Evolutionary conservation across 352 stramenopile genomes (phyloP).

Genomic region (Pythium utonaiense): DNA sequence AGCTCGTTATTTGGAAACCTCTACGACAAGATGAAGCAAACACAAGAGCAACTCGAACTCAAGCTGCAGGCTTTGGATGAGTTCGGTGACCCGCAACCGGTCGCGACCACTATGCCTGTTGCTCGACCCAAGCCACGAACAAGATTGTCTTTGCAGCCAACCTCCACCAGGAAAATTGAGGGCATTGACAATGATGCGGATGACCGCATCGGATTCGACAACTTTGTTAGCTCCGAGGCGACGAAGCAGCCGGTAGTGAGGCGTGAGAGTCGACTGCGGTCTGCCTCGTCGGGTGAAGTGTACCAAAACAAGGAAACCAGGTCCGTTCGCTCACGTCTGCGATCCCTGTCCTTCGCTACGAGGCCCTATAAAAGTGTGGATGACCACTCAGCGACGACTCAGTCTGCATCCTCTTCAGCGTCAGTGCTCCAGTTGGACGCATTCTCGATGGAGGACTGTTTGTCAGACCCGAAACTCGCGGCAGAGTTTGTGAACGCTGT

Average conservation of each 20-base stretch:
- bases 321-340: constrained; percentile 7
- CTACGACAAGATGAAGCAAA: constrained; percentile 26
- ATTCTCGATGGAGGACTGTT: constrained; percentile 34
- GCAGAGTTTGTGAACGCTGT: constrained; percentile 40
- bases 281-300: constrained; percentile 13
- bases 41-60: constrained; percentile 19
- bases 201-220: constrained; percentile 27
- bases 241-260: neutral
- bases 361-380: neutral
- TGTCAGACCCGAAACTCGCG: constrained; percentile 38
- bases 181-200: neutral
- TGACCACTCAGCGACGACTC: neutral
- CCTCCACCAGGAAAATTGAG: neutral
- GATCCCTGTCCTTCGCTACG: constrained; percentile 21
- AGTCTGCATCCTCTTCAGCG: neutral
- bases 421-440: constrained; percentile 8
- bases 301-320: neutral
- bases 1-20: constrained; percentile 15
- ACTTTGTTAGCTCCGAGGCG: constrained; percentile 17
- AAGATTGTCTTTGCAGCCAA: constrained; percentile 15
- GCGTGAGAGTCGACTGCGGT: constrained; percentile 18
- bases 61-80: constrained; percentile 19
- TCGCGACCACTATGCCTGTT: neutral
- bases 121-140: neutral
- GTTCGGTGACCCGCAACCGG: neutral